Evolutionary conservation across 805 yeast genomes (phyloP), one percentile per base, ranked within the genome.

Genomic region (Lachancea thermotolerans): DNA sequence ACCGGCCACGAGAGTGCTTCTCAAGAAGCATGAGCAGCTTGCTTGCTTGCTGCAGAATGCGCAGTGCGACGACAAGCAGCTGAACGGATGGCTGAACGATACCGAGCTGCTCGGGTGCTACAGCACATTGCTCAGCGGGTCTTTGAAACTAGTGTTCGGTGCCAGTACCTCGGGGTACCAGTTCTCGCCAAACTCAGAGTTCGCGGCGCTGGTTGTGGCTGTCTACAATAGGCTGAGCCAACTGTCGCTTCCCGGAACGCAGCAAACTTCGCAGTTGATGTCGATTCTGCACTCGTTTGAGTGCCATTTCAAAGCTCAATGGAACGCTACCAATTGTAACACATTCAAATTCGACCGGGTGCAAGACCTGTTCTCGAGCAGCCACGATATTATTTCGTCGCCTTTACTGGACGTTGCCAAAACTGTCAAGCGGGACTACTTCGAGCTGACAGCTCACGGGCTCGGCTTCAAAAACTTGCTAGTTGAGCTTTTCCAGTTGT

Each of bases 401-500:
- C 56, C 59, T 2, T 31, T 50, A 27, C 48, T 62, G 9, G 47
- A 52, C 17, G 14, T 51, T 4, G 32, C 43, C 5, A 44, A 51
- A 28, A 47, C 57, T 11, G 47, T 46, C 8, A 48, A 51, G 25
- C 48, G 62, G 33, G 57, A 51, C 18, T 47, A 47, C 37, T 62
- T 60, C 40, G 52, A 45, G 36, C 40, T 62, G 10, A 44, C 55
- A 9, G 25, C 48, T n/a, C 38, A 42, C 3, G 58, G 52, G 44
- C 47, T 55, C 21, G 46, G 48, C 4, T 47, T 46, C 30, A 41
- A 53, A 6, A 48, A 51, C 18, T 15, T 48, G 18, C 34, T 55
- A 25, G 58, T 62, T 1, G 66, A 63, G 40, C 34, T 60, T 3
- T 43, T 52, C n/a, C 57, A 57, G 36, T 51, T 62, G 21, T 25